Evolutionary conservation across 495 filamentous ascomycete genomes (phyloP).

Genomic region (Sphaerosporella brunnea): DNA sequence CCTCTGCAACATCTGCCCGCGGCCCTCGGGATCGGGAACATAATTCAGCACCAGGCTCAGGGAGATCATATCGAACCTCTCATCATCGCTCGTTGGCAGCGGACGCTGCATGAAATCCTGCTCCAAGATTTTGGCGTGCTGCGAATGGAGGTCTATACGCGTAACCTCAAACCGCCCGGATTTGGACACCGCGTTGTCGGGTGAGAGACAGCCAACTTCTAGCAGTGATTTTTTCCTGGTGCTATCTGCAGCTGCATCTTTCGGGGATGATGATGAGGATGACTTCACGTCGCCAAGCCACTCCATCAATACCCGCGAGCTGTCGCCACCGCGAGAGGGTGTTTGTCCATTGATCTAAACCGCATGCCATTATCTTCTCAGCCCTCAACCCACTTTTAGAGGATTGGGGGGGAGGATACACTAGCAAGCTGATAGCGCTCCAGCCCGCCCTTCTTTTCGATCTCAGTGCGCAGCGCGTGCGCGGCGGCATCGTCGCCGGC

Average conservation of each 20-base stretch:
- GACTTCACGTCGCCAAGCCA: too few species aligned
- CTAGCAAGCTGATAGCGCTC: conserved; percentile 77
- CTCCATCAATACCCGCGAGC: conserved; percentile 64
- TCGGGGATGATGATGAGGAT: too few species aligned
- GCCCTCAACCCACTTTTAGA: too few species aligned
- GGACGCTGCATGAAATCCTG: conserved; percentile 93
- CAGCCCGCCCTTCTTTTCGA: conserved; percentile 57
- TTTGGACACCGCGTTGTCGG: conserved; percentile 64
- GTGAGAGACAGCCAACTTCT: conserved; percentile 79
- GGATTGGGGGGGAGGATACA: conserved; percentile 30
- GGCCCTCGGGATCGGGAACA: conserved; percentile 52
- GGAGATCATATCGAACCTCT: conserved; percentile 73
- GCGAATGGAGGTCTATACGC: conserved; percentile 81
- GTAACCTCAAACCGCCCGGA: conserved; percentile 52
- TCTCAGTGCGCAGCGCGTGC: conserved; percentile 39
- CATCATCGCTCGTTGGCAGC: conserved; percentile 40
- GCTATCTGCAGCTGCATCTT: too few species aligned
- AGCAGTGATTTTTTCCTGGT: too few species aligned
- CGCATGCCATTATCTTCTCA: too few species aligned
- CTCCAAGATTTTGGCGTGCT: conserved; percentile 56
- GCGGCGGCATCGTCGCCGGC: conserved; percentile 42
- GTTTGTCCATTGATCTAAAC: conserved; percentile 49
- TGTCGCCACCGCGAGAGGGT: conserved; percentile 72
- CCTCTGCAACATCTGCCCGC: conserved; percentile 77
- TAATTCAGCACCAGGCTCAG: conserved; percentile 94